Evolutionary conservation across 768 basidiomycete species (phyloP).

Genomic region (Suillus luteus): DNA sequence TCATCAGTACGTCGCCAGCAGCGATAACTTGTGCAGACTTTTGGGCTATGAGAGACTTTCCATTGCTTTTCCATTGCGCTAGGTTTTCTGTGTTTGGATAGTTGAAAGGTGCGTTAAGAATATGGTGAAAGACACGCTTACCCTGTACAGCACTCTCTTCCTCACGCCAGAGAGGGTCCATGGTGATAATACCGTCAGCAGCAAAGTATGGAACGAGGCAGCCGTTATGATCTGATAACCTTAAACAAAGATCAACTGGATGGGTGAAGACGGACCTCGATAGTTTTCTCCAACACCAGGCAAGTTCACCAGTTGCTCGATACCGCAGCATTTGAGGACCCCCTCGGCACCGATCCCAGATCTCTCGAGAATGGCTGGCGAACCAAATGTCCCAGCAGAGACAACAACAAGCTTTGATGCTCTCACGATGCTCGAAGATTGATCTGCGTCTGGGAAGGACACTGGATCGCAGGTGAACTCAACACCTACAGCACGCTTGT

Average conservation of each 20-base stretch:
- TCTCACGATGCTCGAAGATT: no score
- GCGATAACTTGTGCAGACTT: conserved; percentile 43
- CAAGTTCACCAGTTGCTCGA: no score
- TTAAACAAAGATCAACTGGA: background rate
- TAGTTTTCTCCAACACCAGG: no score
- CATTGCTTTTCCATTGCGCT: conserved; percentile 37
- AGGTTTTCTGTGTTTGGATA: conserved; percentile 29
- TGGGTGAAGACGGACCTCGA: no score
- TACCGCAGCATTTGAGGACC: no score
- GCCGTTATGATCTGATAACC: conserved; percentile 33
- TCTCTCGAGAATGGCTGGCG: no score
- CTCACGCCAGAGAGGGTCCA: conserved; percentile 49
- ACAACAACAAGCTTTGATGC: no score
- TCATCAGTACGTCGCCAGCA: background rate
- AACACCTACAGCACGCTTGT: no score
- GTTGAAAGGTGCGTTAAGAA: conserved; percentile 18
- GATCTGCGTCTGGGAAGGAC: no score
- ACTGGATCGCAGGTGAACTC: no score
- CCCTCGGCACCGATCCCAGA: no score
- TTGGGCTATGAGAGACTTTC: conserved; percentile 52
- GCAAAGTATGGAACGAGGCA: conserved; percentile 39
- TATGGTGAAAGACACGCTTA: conserved; percentile 27
- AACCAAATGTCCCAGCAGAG: no score
- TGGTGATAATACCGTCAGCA: conserved; percentile 46
- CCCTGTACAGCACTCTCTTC: conserved; percentile 41